These are phyloP conservation scores for Eucalyptus pauciflora DNA, from an alignment of 345 rosid genomes.

Conservation along the genomic window DNA sequence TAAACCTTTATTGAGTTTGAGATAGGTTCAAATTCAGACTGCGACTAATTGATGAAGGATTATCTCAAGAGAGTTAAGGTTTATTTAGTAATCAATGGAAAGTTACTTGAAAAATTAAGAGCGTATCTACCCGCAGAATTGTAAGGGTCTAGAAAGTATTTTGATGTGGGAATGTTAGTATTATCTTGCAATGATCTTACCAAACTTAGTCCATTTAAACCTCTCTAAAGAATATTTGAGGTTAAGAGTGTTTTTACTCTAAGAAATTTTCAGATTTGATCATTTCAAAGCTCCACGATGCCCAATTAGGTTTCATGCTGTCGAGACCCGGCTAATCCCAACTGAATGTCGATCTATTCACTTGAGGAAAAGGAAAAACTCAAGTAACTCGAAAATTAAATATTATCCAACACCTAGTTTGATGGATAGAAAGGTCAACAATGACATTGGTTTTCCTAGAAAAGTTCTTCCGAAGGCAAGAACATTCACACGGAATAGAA, in stretches of 20 bases:
- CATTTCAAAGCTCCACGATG: background rate
- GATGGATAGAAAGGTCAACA: background rate
- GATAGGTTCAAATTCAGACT: background rate
- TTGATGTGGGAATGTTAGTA: background rate
- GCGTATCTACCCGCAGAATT: background rate
- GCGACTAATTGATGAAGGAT: background rate
- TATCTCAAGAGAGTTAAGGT: background rate
- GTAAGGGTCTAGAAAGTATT: background rate
- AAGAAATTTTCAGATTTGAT: background rate
- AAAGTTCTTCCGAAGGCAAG: background rate
- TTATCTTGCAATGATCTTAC: background rate
- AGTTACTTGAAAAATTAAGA: background rate
- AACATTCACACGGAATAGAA: background rate
- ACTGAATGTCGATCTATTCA: background rate
- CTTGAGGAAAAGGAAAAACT: background rate
- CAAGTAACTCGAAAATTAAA: background rate
- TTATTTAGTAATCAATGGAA: background rate
- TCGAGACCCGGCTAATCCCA: background rate
- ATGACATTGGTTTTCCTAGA: background rate
- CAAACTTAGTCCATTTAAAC: background rate
- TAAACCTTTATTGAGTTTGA: background rate
- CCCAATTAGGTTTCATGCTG: background rate
- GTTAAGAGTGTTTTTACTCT: background rate
- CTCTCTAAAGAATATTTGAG: background rate
- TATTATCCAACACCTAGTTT: background rate